Base-by-base conservation (phyloP, 108 stramenopile genomes). In the Skeletonema costatum region DNA sequence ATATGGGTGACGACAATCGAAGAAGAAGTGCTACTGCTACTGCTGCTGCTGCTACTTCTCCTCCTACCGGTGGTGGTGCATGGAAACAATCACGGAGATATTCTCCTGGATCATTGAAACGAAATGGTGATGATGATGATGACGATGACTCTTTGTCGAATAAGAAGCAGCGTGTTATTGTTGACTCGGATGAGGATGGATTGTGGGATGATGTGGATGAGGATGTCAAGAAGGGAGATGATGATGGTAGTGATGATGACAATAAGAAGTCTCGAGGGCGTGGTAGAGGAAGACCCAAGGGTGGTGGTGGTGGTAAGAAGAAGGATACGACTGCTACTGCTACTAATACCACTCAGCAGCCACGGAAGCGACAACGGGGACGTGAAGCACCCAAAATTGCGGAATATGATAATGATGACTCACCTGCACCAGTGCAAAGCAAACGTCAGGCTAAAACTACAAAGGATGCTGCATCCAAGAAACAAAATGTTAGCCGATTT, bases 151-250 rank as follows among this genome's bases (percentile, higher is more conserved):
- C 65, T 38, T 66, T 38, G 30, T 21, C 21, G 32, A 44, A 32
- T 36, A 42, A 66, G 30, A 68, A 36, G 59, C 48, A 51, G 58
- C 21, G 59, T 12, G 58, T 25, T 32, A 44, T 16, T 21, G 2
- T 35, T 68, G 72, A 60, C 56, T 39, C 70, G 48, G 74, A 71
- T 71, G 76, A 66, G 1, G 82, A 74, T 70, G 78, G 72, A 36
- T 69, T 83, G 30, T 83, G 82, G 82, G 73, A 78, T 64, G 77
- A 78, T 80, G 68, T 61, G 0, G 77, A 78, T 38, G 69, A 64
- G 30, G 72, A 78, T 41, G 33, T 29, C 0, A 46, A 44, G 41
- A 46, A 69, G 67, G 51, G 36, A 19, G 38, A 38, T 41, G 81
- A 72, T 50, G 48, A 50, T 50, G 48, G 17, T 35, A 73, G 25